Evolutionary conservation across 1,139 yeast species (phyloP), one percentile per base, ranked within the genome.

Genomic region (Hyphopichia khmerensis): DNA sequence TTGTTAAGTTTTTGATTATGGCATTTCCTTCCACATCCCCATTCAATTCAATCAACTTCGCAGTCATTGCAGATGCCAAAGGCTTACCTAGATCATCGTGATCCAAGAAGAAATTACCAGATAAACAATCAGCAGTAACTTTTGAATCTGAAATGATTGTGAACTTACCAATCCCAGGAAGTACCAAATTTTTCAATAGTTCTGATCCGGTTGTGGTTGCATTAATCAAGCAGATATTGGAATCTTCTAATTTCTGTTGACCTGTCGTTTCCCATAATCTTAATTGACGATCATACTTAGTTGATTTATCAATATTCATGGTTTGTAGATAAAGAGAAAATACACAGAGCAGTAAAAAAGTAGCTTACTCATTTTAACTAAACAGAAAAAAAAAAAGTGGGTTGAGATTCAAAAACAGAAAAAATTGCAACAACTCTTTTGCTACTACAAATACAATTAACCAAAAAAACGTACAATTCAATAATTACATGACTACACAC

Each of bases 201-300:
- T 93, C 98, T 1, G 84, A 65, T 1, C 88, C 84, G 0, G 82
- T 69, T 0, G 83, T 62, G 1, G 82, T 70, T 11, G 82, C 83
- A 39, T 83, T 81, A 6, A 89, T 52, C 10, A 89, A 62, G 43
- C 89, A 78, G 2, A 90, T 72, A 45, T 77, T 82, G 1, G 93
- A 70, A 3, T 60, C 57, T 40, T 80, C 80, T 30, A 93, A 69
- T 3, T 74, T 72, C 7, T 65, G 52, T 56, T 93, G 99, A 3
- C 98, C 98, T 1, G 76, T 63, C 0, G 77, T 56, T 0, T 89
- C 93, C 99, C 99, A 93, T 16, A 93, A 67, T 34, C 98, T 75
- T 46, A 91, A 66, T 60, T 93, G 99, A 38, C 99, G 76, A 63
- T 93, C 98, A 60, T 89, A 91, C 50, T 80, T 80, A 41, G 69